Base-by-base conservation (phyloP, 108 stramenopile genomes). In the Discostella pseudostelligera region DNA sequence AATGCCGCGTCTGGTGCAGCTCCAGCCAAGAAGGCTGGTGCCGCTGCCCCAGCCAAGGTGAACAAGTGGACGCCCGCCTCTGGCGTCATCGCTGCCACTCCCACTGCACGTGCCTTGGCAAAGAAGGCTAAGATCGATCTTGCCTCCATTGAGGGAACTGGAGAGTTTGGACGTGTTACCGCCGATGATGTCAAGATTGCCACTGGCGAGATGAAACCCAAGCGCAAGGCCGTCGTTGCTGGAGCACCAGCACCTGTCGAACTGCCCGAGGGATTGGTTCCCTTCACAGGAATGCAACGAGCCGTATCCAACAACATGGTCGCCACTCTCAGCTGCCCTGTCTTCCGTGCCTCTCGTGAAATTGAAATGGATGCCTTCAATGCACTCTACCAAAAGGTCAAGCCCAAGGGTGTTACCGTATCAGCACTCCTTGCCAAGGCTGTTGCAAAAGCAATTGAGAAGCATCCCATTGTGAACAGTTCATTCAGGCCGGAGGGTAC, bases 301-400 rank as follows among this genome's bases (percentile, higher is more conserved):
- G 97, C 97, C 25, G 96, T 98, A 54, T 89, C 92, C 53, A 92
- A 91, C 81, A 98, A 98, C 83, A 98, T 98, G 97, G 92, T 87
- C 64, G 92, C 87, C 32, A 97, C 95, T 16, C 76, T 97, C 37
- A 67, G 80, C 40, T 86, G 87, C 19, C 97, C 97, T 8, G 83
- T 94, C 25, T 98, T 98, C 93, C 89, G 91, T 49, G 96, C 96
- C 14, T 89, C 89, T 48, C 81, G 93, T 17, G 89, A 90, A 39
- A 95, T 98, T 62, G 74, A 83, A 61, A 98, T 96, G 86, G 90
- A 95, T 59, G 78, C 75, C 13, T 96, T 98, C 74, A 94, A 98
- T 72, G 86, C 79, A 21, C 76, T 98, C 47, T 98, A 98, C 82
- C 73, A 87, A 24, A 82, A 83, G 47, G 78, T 98, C 24, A 98